phyloP scores from a whole-genome alignment of 768 basidiomycete genomes.

The Grammothele lineata region DNA sequence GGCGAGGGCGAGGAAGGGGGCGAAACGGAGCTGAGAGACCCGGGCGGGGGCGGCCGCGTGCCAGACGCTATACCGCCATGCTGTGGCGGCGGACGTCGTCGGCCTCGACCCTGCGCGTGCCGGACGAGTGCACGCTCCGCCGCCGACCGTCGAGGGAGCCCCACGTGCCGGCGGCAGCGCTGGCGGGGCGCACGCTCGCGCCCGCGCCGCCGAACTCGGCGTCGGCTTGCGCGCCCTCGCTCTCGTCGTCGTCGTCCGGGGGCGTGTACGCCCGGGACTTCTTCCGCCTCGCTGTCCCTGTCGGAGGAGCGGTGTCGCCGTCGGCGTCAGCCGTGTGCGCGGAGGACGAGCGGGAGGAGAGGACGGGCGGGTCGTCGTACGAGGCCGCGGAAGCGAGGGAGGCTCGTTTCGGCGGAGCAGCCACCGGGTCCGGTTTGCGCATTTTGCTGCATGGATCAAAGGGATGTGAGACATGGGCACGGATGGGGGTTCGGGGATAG shows the following conservation, averaged over 20 bases:
- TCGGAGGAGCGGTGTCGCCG: conserved; percentile 14
- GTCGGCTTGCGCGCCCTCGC: conserved; percentile 70
- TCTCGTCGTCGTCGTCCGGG: conserved; percentile 53
- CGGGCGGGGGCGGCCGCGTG: too few relatives aligned
- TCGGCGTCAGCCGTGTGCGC: conserved; percentile 11
- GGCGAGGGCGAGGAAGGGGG: too few relatives aligned
- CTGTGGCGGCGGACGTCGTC: conserved; percentile 63
- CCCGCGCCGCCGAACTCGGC: conserved; percentile 59
- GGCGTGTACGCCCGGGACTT: conserved; percentile 48
- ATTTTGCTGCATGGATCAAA: conserved; percentile 83
- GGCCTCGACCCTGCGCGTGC: conserved; percentile 32
- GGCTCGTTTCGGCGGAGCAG: conserved; percentile 26
- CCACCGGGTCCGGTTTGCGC: conserved; percentile 72
- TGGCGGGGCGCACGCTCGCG: too few relatives aligned
- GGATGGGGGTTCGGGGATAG: background rate
- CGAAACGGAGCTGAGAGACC: too few relatives aligned
- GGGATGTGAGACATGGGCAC: background rate
- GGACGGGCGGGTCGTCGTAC: conserved; percentile 11
- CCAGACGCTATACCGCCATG: conserved; percentile 48
- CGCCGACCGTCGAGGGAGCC: conserved; percentile 55
- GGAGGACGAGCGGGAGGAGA: conserved; percentile 16
- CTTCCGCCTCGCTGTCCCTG: conserved; percentile 38
- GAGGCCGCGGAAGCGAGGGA: conserved; percentile 24
- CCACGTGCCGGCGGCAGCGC: conserved; percentile 33
- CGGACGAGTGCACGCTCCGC: conserved; percentile 32